These are phyloP conservation scores for Trichoderma citrinoviride DNA, from an alignment of 2,329 filamentous ascomycete species.

Conservation along the genomic window DNA sequence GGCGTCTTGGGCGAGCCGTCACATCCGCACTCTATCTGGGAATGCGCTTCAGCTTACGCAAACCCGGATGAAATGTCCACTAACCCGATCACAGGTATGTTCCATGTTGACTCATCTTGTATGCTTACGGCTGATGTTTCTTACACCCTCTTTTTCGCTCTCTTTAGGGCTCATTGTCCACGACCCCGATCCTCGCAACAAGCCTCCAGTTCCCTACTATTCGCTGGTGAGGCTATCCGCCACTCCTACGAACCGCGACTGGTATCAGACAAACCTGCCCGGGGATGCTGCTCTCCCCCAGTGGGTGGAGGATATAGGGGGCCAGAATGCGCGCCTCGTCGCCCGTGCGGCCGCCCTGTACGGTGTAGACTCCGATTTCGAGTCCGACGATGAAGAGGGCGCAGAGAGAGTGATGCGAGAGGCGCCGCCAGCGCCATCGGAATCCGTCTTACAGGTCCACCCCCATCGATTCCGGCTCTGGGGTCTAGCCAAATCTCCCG, in stretches of 20 bases:
- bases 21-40: constrained; percentile 40
- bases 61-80: constrained; percentile 36
- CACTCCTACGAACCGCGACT: constrained; percentile 49
- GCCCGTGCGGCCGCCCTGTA: constrained; percentile 46
- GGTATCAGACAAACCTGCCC: constrained; percentile 52
- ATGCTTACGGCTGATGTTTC: background rate
- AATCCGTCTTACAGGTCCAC: constrained; percentile 43
- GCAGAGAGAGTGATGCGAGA: constrained; percentile 24
- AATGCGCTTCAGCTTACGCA: constrained; percentile 49
- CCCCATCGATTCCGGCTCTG: constrained; percentile 52
- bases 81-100: constrained; percentile 29
- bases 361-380: constrained; percentile 31
- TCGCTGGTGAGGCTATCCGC: constrained; percentile 53
- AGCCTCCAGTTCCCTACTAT: constrained; percentile 43
- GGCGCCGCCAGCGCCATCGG: constrained; percentile 1
- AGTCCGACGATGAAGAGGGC: constrained; percentile 29
- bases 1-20: constrained; percentile 27
- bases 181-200: constrained; percentile 28
- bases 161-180: constrained; percentile 47
- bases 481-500: constrained; percentile 52
- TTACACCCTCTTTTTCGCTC: background rate
- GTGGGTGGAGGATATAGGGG: constrained; percentile 50
- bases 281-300: constrained; percentile 33
- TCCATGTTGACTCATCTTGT: background rate
- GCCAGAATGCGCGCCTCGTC: constrained; percentile 44